Conservation (phyloP, 2,329 filamentous ascomycete genomes). For the Ophiocordyceps sinensis region DNA sequence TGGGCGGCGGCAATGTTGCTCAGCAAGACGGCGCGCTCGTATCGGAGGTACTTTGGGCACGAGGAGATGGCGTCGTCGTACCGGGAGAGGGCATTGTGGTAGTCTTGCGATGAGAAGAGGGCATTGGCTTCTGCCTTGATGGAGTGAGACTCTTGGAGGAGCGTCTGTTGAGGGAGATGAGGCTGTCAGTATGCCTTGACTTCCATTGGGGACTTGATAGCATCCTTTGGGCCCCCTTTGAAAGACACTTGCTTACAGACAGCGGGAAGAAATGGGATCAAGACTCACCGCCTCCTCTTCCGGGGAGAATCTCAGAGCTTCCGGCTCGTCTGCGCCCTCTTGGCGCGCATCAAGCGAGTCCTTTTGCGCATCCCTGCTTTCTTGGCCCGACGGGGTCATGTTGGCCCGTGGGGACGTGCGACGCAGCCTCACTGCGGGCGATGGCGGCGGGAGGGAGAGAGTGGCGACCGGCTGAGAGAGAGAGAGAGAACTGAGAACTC, state of each 20-base stretch:
- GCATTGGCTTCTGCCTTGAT: constrained; percentile 66
- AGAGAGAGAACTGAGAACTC: too few species aligned
- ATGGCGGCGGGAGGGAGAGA: too few species aligned
- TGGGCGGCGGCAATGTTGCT: constrained; percentile 87
- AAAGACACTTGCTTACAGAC: neutral
- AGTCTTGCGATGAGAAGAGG: constrained; percentile 60
- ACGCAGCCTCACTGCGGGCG: too few species aligned
- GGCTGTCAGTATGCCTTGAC: neutral
- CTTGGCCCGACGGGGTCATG: too few species aligned
- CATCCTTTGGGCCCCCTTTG: neutral
- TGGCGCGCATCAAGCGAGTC: neutral
- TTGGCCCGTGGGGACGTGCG: too few species aligned
- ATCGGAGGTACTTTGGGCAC: constrained; percentile 75
- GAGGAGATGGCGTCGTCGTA: constrained; percentile 70
- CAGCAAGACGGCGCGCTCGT: constrained; percentile 72
- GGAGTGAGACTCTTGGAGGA: constrained; percentile 56
- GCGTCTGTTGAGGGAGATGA: constrained; percentile 28
- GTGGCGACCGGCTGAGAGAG: too few species aligned
- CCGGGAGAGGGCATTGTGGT: constrained; percentile 62
- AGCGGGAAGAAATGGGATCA: neutral
- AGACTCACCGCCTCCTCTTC: constrained; percentile 38
- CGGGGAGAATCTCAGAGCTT: constrained; percentile 29
- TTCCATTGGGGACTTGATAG: too few species aligned
- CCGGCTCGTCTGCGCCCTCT: constrained; percentile 6
- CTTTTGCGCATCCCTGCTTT: too few species aligned